Evolutionary conservation across 164 flowering plant genomes (phyloP).

Genomic region (Magnolia kwangsiensis): DNA sequence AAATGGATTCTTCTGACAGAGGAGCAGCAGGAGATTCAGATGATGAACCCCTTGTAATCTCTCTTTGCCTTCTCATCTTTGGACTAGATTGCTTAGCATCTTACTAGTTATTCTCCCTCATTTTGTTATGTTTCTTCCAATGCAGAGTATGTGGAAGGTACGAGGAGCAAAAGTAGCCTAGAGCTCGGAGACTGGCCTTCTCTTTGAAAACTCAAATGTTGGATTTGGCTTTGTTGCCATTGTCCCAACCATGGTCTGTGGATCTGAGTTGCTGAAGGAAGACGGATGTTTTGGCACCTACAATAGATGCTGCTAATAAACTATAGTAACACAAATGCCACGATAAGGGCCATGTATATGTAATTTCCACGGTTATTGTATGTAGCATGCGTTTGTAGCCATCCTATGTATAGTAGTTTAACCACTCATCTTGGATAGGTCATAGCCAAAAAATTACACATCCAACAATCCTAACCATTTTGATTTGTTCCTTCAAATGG

Average conservation of each 20-base stretch:
- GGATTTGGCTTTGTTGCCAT: neutral
- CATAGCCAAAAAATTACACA: neutral
- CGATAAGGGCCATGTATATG: neutral
- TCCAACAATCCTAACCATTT: neutral
- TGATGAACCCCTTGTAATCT: conserved; percentile 64
- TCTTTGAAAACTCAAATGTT: neutral
- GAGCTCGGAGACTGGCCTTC: neutral
- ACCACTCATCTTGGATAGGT: neutral
- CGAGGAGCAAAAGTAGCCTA: conserved; percentile 18
- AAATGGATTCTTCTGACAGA: conserved; percentile 18
- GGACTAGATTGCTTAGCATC: neutral
- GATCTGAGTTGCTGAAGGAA: neutral
- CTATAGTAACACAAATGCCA: neutral
- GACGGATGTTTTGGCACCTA: neutral
- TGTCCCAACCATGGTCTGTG: neutral
- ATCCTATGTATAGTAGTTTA: neutral
- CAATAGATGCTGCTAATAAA: neutral
- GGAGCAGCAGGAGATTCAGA: conserved; percentile 47
- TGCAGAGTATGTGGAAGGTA: conserved; percentile 65
- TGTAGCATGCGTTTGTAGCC: neutral
- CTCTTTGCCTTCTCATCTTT: neutral
- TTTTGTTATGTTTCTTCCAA: conserved; percentile 1
- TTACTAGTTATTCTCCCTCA: neutral
- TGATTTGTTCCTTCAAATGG: neutral
- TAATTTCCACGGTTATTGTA: neutral